Base-by-base conservation (phyloP, 2,329 filamentous ascomycete genomes). In the Aspergillus terreus region DNA sequence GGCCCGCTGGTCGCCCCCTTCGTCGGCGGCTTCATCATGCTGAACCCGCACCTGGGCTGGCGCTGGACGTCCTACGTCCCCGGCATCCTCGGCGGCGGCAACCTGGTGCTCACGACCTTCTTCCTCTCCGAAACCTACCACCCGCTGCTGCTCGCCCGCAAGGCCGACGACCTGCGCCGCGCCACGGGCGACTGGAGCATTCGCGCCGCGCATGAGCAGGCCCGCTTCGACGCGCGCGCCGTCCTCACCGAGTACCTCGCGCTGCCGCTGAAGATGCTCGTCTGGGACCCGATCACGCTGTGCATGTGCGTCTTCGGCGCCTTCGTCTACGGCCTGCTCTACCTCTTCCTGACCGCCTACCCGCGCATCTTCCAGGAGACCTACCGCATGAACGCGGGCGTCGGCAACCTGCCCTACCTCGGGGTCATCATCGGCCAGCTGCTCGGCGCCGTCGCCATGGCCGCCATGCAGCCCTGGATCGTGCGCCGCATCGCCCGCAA, bases 271-370 rank as follows among this genome's bases (percentile, higher is more conserved):
- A 57, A 50, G 19, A 74, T 78, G 69, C 60, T 78, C 14, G 53
- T 68, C 14, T 71, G 69, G 2, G 72, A 78, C 50, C 74, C 75
- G 0, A 75, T 77, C 58, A 50, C 57, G 30, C 41, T 58, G 14
- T 56, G 47, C 48, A 59, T 60, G 55, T 53, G 54, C 63, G 75
- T 54, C 58, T 74, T 55, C 43, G 52, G 47, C 6, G 23, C 54
- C 6, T 60, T 60, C 32, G 48, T 59, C 4, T 78, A 75, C 52
- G 73, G 67, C 5, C 55, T 77, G 6, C 63, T 78, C 2, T 77
- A 76, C 58, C 64, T 76, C 50, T 72, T 71, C 12, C 65, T 78
- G n/a, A 71, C 73, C 27, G 67, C 75, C 0, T 76, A 76, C 46
- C 76, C 75, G 0, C 72, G 77, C 50, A 71, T 76, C 33, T 78